These are phyloP conservation scores for Metschnikowia proteae DNA, from an alignment of 805 yeast species.

Conservation along the genomic window DNA sequence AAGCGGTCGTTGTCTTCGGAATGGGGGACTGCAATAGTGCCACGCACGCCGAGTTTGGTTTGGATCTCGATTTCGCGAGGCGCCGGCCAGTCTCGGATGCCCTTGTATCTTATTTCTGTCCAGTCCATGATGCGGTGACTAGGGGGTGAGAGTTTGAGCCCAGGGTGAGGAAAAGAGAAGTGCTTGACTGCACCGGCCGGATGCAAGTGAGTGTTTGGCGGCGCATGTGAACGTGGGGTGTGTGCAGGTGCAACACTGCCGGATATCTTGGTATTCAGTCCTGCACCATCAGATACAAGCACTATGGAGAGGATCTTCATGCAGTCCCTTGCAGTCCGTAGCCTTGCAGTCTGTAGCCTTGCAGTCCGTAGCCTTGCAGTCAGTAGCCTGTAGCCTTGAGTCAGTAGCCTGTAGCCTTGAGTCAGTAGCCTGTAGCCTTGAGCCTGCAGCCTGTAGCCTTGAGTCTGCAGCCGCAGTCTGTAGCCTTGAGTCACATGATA, in stretches of 20 bases:
- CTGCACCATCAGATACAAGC: too few relatives aligned
- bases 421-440: too few relatives aligned
- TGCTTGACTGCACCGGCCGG: not conserved
- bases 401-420: too few relatives aligned
- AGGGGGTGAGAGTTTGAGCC: not conserved
- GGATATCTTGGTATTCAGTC: too few relatives aligned
- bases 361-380: too few relatives aligned
- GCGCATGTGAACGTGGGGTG: not conserved
- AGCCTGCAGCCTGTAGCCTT: too few relatives aligned
- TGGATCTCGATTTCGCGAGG: conserved; percentile 37
- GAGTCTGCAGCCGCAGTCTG: too few relatives aligned
- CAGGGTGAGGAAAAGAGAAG: not conserved
- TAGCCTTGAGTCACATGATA: too few relatives aligned
- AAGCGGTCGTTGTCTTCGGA: conserved; percentile 24
- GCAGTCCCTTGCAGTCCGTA: too few relatives aligned
- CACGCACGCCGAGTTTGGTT: conserved; percentile 32
- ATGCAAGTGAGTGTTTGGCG: not conserved
- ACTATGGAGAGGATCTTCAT: too few relatives aligned
- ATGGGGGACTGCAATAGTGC: conserved; percentile 39
- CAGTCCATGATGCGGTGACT: conserved; percentile 1
- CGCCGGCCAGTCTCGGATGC: conserved; percentile 11
- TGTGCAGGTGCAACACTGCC: not conserved
- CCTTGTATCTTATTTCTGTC: conserved; percentile 7
- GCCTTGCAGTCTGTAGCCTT: too few relatives aligned
- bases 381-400: too few relatives aligned